phyloP scores from a whole-genome alignment of 108 stramenopile species.

The Skeletonema grethae region DNA sequence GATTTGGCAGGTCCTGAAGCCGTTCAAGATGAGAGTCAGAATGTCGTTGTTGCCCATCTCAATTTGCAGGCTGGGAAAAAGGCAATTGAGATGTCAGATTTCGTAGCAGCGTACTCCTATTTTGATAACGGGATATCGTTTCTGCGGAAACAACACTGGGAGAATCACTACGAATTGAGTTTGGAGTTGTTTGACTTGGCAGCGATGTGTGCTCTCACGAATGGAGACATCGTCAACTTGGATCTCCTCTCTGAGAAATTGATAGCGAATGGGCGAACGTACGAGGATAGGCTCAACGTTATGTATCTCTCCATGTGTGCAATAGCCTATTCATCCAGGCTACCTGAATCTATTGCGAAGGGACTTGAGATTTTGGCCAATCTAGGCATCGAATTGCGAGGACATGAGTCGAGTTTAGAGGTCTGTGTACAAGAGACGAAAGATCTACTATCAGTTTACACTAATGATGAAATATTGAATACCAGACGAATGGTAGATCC shows the following conservation, averaged over 20 bases:
- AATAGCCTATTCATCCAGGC: neutral
- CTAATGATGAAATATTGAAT: constrained; percentile 7
- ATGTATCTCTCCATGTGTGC: neutral
- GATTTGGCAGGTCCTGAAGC: constrained; percentile 19
- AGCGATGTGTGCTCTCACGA: constrained; percentile 8
- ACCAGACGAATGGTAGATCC: constrained; percentile 16
- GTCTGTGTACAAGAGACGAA: neutral
- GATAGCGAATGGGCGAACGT: neutral
- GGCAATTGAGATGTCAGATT: constrained; percentile 32
- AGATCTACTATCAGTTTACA: neutral
- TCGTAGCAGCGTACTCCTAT: neutral
- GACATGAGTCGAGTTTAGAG: neutral
- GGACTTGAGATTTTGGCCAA: neutral
- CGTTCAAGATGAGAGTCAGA: neutral
- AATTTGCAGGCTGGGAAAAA: constrained; percentile 34
- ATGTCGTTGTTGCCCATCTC: constrained; percentile 3
- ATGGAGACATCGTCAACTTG: constrained; percentile 6
- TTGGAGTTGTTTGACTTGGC: neutral
- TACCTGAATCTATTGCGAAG: constrained; percentile 7
- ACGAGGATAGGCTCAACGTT: constrained; percentile 9
- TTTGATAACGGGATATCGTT: too few species aligned
- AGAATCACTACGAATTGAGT: too few species aligned
- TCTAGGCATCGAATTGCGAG: constrained; percentile 12
- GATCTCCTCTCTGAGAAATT: constrained; percentile 8
- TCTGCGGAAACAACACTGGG: too few species aligned